Evolutionary conservation across 2,329 filamentous ascomycete genomes (phyloP).

Genomic region (Thermothelomyces thermophilus): DNA sequence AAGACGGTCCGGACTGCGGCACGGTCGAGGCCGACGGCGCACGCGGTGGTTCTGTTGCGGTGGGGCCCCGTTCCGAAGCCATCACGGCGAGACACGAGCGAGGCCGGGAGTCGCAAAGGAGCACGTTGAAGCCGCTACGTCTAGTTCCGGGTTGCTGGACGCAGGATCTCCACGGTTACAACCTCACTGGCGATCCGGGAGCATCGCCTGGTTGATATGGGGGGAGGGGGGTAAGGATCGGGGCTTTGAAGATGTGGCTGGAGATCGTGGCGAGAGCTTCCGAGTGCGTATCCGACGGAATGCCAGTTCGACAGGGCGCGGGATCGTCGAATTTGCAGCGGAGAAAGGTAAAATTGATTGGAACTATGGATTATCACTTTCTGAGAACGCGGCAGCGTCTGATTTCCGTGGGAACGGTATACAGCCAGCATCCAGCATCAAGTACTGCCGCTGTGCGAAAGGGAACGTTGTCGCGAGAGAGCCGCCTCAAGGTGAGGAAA

Average conservation of each 20-base stretch:
- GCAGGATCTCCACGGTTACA: constrained; percentile 13
- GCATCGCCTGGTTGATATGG: constrained; percentile 25
- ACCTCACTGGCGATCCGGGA: constrained; percentile 19
- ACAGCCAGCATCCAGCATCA: background rate
- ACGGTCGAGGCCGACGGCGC: constrained; percentile 29
- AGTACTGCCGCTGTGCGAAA: background rate
- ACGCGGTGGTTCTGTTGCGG: constrained; percentile 46
- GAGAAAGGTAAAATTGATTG: constrained; percentile 3
- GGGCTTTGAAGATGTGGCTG: constrained; percentile 30
- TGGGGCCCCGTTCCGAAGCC: constrained; percentile 48
- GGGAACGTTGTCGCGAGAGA: constrained; percentile 1
- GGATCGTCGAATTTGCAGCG: background rate
- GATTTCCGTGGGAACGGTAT: background rate
- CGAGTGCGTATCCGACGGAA: constrained; percentile 2
- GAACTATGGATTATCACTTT: background rate
- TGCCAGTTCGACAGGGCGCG: constrained; percentile 5
- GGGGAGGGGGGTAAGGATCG: constrained; percentile 9
- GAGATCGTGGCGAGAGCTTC: constrained; percentile 32
- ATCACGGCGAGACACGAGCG: constrained; percentile 32
- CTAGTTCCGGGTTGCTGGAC: constrained; percentile 11
- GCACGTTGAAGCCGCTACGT: constrained; percentile 3
- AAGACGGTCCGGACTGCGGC: constrained; percentile 32
- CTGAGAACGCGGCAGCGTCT: background rate
- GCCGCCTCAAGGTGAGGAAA: constrained; percentile 14
- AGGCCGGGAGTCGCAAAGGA: background rate